phyloP scores from a whole-genome alignment of 495 filamentous ascomycete species.

The Tuber microsphaerosporum region DNA sequence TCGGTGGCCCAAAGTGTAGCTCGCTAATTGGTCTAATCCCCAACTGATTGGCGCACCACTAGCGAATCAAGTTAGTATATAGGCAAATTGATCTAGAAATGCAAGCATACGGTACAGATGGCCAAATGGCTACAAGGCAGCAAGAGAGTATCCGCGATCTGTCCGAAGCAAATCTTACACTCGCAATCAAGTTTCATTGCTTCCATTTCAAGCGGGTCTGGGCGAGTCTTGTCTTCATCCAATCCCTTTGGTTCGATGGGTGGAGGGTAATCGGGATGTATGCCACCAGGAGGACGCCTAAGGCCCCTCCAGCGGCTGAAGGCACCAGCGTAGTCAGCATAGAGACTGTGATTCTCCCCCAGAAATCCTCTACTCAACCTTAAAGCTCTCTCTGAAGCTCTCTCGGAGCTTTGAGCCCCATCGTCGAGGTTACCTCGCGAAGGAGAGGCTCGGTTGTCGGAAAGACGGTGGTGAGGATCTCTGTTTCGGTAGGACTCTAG shows the following conservation, averaged over 20 bases:
- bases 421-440: neutral
- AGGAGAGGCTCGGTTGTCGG: neutral
- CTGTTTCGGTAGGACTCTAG: slow-evolving; percentile 1
- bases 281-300: neutral
- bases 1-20: slow-evolving; percentile 16
- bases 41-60: slow-evolving; percentile 39
- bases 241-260: slow-evolving; percentile 28
- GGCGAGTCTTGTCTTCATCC: slow-evolving; percentile 45
- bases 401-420: neutral
- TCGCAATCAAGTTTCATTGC: slow-evolving; percentile 50
- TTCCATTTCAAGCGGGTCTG: slow-evolving; percentile 47
- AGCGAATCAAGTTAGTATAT: neutral
- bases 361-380: slow-evolving; percentile 1
- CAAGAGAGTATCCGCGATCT: slow-evolving; percentile 51
- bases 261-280: neutral
- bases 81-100: neutral
- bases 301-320: neutral
- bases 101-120: slow-evolving; percentile 44
- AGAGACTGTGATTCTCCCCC: neutral
- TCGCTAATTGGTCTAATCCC: slow-evolving; percentile 21
- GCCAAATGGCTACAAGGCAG: slow-evolving; percentile 55
- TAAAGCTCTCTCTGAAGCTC: neutral
- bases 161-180: slow-evolving; percentile 53
- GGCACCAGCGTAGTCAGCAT: neutral
- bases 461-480: neutral